Conservation (phyloP, 192 early-diverging fungal species). For the Lobosporangium transversale region DNA sequence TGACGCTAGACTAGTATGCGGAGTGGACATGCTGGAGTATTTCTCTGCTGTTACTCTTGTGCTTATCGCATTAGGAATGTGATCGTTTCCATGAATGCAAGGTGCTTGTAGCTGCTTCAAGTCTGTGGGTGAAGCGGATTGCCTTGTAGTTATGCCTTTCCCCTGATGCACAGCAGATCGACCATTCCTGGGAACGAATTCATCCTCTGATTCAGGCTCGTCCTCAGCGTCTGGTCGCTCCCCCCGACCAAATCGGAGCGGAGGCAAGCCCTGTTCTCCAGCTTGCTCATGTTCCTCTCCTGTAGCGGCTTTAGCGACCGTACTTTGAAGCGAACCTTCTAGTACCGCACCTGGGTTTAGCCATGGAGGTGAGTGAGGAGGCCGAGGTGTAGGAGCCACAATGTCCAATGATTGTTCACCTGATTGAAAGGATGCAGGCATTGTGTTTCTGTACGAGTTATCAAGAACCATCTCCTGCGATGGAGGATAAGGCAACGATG, state of each 20-base stretch:
- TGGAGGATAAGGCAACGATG: slow-evolving; percentile 28
- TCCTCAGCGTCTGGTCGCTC: slow-evolving; percentile 45
- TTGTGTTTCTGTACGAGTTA: slow-evolving; percentile 20
- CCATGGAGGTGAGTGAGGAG: slow-evolving; percentile 43
- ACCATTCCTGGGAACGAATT: slow-evolving; percentile 13
- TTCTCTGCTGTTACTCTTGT: neutral
- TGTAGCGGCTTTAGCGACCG: too few species aligned
- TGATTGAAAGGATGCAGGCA: slow-evolving; percentile 27
- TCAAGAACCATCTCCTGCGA: slow-evolving; percentile 26
- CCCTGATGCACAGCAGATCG: slow-evolving; percentile 8
- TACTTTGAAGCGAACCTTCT: slow-evolving; percentile 20
- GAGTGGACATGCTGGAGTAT: neutral
- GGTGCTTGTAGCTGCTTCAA: slow-evolving; percentile 26
- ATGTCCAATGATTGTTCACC: slow-evolving; percentile 34
- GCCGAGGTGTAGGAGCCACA: slow-evolving; percentile 41
- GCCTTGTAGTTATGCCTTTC: neutral
- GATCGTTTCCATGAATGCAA: neutral
- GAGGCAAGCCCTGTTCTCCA: slow-evolving; percentile 28
- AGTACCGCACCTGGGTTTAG: slow-evolving; percentile 23
- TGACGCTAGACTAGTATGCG: neutral
- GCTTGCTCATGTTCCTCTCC: neutral
- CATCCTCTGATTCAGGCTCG: slow-evolving; percentile 43
- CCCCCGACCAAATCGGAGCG: slow-evolving; percentile 40
- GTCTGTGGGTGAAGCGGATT: slow-evolving; percentile 2
- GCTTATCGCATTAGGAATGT: neutral